phyloP scores from a whole-genome alignment of 2,329 filamentous ascomycete species.

The Acrodontium crateriforme region DNA sequence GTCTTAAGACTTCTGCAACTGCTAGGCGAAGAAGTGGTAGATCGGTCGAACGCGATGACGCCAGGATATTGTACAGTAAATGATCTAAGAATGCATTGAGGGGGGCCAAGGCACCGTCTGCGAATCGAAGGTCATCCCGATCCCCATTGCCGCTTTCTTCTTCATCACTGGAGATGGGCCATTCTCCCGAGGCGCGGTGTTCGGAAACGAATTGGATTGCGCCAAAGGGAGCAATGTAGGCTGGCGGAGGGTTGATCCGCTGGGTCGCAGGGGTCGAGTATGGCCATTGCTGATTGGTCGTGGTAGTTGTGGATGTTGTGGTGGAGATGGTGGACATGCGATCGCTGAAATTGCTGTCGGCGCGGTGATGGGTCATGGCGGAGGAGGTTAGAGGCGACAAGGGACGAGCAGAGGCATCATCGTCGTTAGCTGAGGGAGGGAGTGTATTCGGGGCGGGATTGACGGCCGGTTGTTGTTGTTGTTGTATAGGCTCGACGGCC shows the following conservation, averaged over 20 bases:
- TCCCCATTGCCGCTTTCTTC: constrained; percentile 52
- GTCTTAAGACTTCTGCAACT: constrained; percentile 74
- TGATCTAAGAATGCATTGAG: constrained; percentile 92
- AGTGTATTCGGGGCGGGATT: too few relatives aligned
- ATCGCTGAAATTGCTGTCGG: background rate
- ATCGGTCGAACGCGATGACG: constrained; percentile 62
- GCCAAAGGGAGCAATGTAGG: constrained; percentile 76
- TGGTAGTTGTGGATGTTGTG: background rate
- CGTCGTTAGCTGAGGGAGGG: too few relatives aligned
- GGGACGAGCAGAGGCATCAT: too few relatives aligned
- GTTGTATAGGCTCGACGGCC: too few relatives aligned
- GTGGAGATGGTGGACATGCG: background rate
- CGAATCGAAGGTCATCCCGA: constrained; percentile 55
- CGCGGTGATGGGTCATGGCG: too few relatives aligned
- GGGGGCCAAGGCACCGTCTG: constrained; percentile 56
- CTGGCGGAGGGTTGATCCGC: constrained; percentile 56
- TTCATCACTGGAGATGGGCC: constrained; percentile 27
- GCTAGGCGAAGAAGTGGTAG: constrained; percentile 65
- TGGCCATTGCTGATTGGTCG: constrained; percentile 4
- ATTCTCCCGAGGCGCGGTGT: constrained; percentile 49
- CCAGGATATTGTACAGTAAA: constrained; percentile 80
- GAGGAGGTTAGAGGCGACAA: too few relatives aligned
- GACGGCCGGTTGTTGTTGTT: too few relatives aligned
- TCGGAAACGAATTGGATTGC: constrained; percentile 87
- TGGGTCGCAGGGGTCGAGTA: constrained; percentile 11